phyloP scores from a whole-genome alignment of 768 basidiomycete genomes.

The Calocybe gangraenosa region DNA sequence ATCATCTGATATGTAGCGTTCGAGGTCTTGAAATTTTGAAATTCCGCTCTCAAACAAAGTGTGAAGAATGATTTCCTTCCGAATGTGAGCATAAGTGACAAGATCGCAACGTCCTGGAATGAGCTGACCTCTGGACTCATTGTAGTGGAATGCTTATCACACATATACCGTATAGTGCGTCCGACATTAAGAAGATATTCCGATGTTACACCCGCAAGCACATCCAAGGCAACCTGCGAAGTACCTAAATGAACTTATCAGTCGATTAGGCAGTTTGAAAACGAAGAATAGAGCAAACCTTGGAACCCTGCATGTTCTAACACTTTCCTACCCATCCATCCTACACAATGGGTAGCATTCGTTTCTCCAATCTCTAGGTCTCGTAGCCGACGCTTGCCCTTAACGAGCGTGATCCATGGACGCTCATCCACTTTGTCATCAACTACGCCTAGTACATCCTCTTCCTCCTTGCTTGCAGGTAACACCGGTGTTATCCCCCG shows the following conservation, averaged over 20 bases:
- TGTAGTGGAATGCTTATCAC: conserved; percentile 72
- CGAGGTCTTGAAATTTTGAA: conserved; percentile 72
- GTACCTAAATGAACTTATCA: conserved; percentile 44
- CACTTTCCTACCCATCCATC: conserved; percentile 72
- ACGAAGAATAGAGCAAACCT: conserved; percentile 44
- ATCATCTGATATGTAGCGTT: conserved; percentile 86
- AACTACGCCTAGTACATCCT: conserved; percentile 23
- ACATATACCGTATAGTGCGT: conserved; percentile 73
- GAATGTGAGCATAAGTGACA: conserved; percentile 1
- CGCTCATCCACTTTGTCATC: conserved; percentile 55
- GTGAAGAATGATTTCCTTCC: conserved; percentile 91
- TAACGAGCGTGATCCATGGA: conserved; percentile 44
- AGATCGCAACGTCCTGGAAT: neutral
- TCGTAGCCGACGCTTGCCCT: conserved; percentile 23
- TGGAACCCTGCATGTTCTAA: conserved; percentile 92
- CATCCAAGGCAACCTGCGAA: conserved; percentile 72
- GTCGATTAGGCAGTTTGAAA: neutral
- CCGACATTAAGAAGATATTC: conserved; percentile 88
- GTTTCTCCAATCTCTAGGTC: conserved; percentile 56
- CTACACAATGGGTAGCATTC: conserved; percentile 59
- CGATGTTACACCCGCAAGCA: conserved; percentile 69
- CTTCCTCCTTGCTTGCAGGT: conserved; percentile 14
- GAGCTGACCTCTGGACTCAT: conserved; percentile 81
- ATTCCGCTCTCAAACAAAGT: conserved; percentile 88
- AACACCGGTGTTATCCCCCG: conserved; percentile 14